These are phyloP conservation scores for Xylaria castorea DNA, from an alignment of 495 filamentous ascomycete species.

Conservation along the genomic window DNA sequence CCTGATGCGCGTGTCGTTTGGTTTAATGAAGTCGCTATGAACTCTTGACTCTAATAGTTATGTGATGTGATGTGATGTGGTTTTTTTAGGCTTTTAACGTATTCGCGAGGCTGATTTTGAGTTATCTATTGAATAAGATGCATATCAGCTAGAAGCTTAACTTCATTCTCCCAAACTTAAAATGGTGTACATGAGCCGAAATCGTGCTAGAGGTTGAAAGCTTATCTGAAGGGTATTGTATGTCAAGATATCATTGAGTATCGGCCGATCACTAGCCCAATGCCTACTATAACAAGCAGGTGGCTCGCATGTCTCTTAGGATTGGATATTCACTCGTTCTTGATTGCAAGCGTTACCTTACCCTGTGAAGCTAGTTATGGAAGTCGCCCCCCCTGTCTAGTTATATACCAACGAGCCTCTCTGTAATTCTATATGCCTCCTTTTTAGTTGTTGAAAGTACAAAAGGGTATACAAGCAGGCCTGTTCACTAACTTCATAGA, in stretches of 20 bases:
- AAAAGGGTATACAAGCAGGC: background rate
- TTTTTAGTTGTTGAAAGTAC: conserved; percentile 18
- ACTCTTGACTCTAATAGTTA: background rate
- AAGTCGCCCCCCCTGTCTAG: background rate
- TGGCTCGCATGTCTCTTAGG: background rate
- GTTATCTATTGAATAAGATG: background rate
- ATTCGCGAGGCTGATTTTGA: background rate
- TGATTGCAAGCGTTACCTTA: background rate
- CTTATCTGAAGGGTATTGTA: background rate
- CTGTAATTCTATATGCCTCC: background rate
- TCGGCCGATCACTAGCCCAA: background rate
- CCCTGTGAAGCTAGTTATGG: background rate
- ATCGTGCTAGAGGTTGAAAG: background rate
- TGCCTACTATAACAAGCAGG: background rate
- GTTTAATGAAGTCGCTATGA: background rate
- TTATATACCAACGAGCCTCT: background rate
- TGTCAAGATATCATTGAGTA: background rate
- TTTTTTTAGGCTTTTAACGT: background rate
- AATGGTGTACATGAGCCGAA: background rate
- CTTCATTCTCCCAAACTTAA: background rate
- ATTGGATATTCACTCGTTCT: background rate
- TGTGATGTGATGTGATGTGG: background rate
- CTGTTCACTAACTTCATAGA: background rate
- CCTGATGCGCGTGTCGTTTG: background rate
- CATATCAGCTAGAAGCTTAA: background rate